Base-by-base conservation (phyloP, 495 filamentous ascomycete species). In the Aspergillus bertholletiae region DNA sequence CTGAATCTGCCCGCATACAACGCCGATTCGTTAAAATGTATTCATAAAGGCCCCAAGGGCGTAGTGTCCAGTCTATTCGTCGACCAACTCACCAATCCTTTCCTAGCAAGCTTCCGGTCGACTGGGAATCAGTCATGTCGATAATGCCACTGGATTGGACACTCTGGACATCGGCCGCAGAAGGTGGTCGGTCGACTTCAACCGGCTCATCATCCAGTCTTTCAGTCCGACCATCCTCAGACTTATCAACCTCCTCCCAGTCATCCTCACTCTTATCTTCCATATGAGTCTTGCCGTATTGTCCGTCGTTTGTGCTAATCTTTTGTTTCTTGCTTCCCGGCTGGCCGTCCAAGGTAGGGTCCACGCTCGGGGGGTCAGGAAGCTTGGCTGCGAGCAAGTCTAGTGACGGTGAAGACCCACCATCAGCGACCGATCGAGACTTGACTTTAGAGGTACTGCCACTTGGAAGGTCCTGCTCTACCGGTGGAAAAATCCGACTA, bases 241-340 rank as follows among this genome's bases (percentile, higher is more conserved):
- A 61, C 52, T 60, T 64, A 13, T 69, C 59, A 3, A 76, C 58
- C 8, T 72, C 60, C 47, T 76, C 72, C 72, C 72, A 76, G 18
- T 72, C 73, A 57, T 74, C 66, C 5, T 72, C 65, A 23, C 61
- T 66, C 35, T 34, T 63, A 11, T 54, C 57, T 18, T 61, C 59
- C 12, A 45, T 54, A 28, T 54, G 27, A 35, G 32, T 46, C 18
- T 45, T 50, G 41, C 41, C 52, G 30, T 47, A 51, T 23, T 43
- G 30, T 17, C 32, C 53, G 2, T 45, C 20, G 24, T 46, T 34
- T 57, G 49, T 24, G 4, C 45, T 27, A 44, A 57, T n/a, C 53
- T 65, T 74, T 48, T 58, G 59, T 58, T 67, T 72, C 55, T 73
- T 72, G 34, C 55, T 50, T 24, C 59, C 54, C 18, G 68, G 64